Evolutionary conservation across 2,329 filamentous ascomycete species (phyloP), one percentile per base, ranked within the genome.

Genomic region (Fusarium burgessii): DNA sequence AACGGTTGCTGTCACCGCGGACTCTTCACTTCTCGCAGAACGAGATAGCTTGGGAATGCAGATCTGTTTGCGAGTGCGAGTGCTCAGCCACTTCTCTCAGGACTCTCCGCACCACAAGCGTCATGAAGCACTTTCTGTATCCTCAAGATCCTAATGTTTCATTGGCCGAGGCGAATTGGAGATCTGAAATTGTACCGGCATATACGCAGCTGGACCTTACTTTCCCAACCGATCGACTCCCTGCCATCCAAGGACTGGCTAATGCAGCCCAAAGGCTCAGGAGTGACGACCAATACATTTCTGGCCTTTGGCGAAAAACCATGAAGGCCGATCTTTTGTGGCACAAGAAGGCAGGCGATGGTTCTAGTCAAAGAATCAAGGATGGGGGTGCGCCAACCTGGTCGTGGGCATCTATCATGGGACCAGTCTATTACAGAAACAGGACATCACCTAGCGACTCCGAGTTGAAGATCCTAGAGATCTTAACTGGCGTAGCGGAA

Each of bases 351-450:
- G 61, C 25, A 6, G 47, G 4, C 5, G 40, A 59, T 54, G 15
- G 9, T 7, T 18, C 25, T 4, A 29, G 18, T 25, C 38, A 14
- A 11, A 50, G 58, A 41, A 33, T 52, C 3, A 15, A 27, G 3
- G 41, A 62, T 12, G 49, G 59, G 3, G 33, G 49, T 2, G 58
- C 41, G 7, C 57, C 61, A 20, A 36, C 61, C 2, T 63, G 61
- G 61, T 63, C 61, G 4, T 63, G 61, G 61, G 61, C 18, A 15
- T 63, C 35, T 33, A 23, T 63, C 8, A 62, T 25, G 1, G 61
- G 35, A 15, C 47, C 32, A 36, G 15, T 50, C 2, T 27, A 50
- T 8, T 57, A 57, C 13, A n/a, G 7, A 6, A 23, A 57, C 2
- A 49, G 18, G 14, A 12, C 13, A 2, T n/a, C 9, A 23, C 33